These are phyloP conservation scores for Vanrija humicola DNA, from an alignment of 1,284 basidiomycete species.

Conservation along the genomic window DNA sequence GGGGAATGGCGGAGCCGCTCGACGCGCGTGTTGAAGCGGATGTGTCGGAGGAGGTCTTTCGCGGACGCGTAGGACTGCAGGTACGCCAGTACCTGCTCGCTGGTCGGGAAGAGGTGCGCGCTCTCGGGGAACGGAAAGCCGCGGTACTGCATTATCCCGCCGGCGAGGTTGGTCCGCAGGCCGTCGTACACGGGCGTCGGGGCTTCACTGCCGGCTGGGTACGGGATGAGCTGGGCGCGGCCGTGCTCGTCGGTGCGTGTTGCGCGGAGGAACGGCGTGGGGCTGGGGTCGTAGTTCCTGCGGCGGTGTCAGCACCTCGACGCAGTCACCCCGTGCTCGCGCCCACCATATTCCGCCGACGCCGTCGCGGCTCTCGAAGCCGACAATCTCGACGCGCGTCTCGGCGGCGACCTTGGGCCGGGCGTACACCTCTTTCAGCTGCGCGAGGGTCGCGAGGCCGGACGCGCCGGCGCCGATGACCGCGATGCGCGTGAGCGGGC, in stretches of 20 bases:
- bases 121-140: conserved; percentile 14
- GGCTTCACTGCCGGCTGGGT: neutral
- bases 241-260: neutral
- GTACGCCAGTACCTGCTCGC: conserved; percentile 14
- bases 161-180: conserved; percentile 40
- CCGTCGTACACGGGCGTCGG: conserved; percentile 18
- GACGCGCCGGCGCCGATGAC: conserved; percentile 50
- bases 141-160: conserved; percentile 21
- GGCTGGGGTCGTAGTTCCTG: conserved; percentile 16
- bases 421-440: conserved; percentile 38
- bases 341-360: conserved; percentile 20
- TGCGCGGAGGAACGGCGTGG: neutral
- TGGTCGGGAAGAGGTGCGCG: conserved; percentile 18
- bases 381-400: conserved; percentile 22
- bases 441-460: conserved; percentile 48
- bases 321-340: too few relatives aligned
- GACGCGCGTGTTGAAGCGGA: too few relatives aligned
- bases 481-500: conserved; percentile 34
- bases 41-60: neutral
- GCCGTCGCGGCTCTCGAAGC: conserved; percentile 23
- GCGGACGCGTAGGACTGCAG: conserved; percentile 15
- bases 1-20: too few relatives aligned
- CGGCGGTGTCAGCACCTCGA: too few relatives aligned
- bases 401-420: conserved; percentile 8
- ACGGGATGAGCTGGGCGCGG: neutral